These are phyloP conservation scores for Cyclocybe cylindracea DNA, from an alignment of 768 basidiomycete genomes.

Conservation along the genomic window DNA sequence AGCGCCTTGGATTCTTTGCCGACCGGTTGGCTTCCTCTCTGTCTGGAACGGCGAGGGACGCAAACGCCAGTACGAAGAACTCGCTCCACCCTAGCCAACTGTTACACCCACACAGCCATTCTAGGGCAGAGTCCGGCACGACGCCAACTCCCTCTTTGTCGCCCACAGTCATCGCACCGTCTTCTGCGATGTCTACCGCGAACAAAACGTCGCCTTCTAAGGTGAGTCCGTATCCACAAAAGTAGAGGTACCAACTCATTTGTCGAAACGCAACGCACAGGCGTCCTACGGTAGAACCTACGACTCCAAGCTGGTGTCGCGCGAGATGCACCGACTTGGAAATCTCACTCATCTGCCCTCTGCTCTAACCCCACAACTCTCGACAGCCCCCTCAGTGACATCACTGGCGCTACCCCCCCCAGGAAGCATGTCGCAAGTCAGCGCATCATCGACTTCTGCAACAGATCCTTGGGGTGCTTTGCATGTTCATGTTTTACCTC, in stretches of 20 bases:
- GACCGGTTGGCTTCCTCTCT: slow-evolving; percentile 43
- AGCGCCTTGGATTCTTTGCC: slow-evolving; percentile 43
- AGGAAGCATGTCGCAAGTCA: slow-evolving; percentile 36
- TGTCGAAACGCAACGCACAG: slow-evolving; percentile 21
- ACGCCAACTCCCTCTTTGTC: slow-evolving; percentile 21
- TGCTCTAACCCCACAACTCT: slow-evolving; percentile 53
- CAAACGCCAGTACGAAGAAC: slow-evolving; percentile 23
- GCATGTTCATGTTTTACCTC: slow-evolving; percentile 84
- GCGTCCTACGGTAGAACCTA: slow-evolving; percentile 71
- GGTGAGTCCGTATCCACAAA: slow-evolving; percentile 22
- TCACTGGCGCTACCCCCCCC: slow-evolving; percentile 44
- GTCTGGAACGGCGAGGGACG: slow-evolving; percentile 29
- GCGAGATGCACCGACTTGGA: slow-evolving; percentile 85
- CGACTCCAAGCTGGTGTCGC: slow-evolving; percentile 76
- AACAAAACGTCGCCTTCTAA: slow-evolving; percentile 55
- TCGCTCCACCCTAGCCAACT: slow-evolving; percentile 34
- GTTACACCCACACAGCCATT: slow-evolving; percentile 39
- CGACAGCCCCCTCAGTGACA: slow-evolving; percentile 50
- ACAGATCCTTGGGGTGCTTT: slow-evolving; percentile 82
- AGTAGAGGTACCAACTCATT: no score
- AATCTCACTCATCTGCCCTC: slow-evolving; percentile 54
- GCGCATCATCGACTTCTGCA: slow-evolving; percentile 41
- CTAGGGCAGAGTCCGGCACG: slow-evolving; percentile 35
- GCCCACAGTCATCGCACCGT: slow-evolving; percentile 33
- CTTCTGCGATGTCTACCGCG: slow-evolving; percentile 31